Base-by-base conservation (phyloP, 345 rosid genomes). In the Citrus hindsii region DNA sequence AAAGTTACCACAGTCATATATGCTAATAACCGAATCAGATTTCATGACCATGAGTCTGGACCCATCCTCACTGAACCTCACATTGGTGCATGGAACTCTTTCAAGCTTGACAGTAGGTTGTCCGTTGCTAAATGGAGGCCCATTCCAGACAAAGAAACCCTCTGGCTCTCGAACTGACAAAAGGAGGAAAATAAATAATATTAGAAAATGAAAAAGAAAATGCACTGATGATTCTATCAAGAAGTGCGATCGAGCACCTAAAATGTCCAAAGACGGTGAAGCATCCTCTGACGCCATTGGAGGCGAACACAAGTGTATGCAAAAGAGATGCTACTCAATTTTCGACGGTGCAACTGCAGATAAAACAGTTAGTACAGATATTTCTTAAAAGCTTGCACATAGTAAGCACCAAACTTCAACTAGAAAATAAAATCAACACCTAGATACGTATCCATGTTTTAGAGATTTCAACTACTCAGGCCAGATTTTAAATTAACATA, bases 121-220 rank as follows among this genome's bases (percentile, higher is more conserved):
- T 76, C 82, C 82, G 46, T 88, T 87, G 69, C 55, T 73, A 37
- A 94, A 92, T 8, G 99, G 98, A 70, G 97, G 99, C 9, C 97
- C 99, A 78, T 84, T 87, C 99, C 97, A 95, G 46, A 95, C 79
- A 74, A 78, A 82, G 64, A 87, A 94, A 18, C 96, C 90, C 12
- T 91, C 96, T 4, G 96, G 92, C 77, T 89, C 97, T 75, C 95
- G 84, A 83, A 93, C 97, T 95, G 58, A n/a, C 28, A 80, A 19
- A 68, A 1, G 33, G 9, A 35, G 30, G 22, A 16, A 21, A 69
- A 37, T 46, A 42, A 12, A 18, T 53, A 21, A 63, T 2, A 32
- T 18, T 37, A 24, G 63, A 79, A 9, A 12, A 73, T 8, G 25
- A n/a, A 7, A 70, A 80, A 65, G 28, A 60, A 46, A 4, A 42